A percentile compares a stretch with the other conserved stretches of the same genome.
phyloP scores from a whole-genome alignment of 2,329 filamentous ascomycete species.

The Beauveria pseudobassiana region DNA sequence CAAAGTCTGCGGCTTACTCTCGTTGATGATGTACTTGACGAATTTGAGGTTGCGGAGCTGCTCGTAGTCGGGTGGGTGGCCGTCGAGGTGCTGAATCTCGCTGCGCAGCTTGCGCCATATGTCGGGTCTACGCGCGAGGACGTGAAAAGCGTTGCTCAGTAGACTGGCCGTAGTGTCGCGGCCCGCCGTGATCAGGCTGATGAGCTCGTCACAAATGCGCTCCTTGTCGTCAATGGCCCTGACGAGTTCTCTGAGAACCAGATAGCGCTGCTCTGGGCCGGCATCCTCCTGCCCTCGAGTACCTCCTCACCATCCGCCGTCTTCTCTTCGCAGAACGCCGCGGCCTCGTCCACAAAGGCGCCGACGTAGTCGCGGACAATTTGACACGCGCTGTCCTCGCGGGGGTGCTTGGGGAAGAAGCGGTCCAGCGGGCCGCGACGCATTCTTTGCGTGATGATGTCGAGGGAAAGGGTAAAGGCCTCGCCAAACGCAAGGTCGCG shows the following conservation, averaged over 20 bases:
- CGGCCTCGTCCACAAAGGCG: background rate
- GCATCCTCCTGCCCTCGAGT: background rate
- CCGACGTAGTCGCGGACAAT: background rate
- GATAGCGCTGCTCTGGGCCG: background rate
- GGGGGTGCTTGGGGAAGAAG: background rate
- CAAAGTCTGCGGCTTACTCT: background rate
- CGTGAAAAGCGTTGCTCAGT: constrained; percentile 17
- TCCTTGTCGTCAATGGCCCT: constrained; percentile 11
- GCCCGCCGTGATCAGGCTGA: constrained; percentile 17
- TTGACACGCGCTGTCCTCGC: background rate
- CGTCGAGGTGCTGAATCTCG: background rate
- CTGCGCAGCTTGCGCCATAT: constrained; percentile 8
- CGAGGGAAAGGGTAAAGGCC: background rate
- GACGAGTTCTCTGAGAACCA: constrained; percentile 15
- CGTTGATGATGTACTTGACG: constrained; percentile 1
- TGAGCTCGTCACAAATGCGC: constrained; percentile 13
- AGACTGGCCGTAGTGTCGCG: constrained; percentile 19
- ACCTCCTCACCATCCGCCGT: background rate
- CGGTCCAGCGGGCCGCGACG: background rate
- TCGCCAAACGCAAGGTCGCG: background rate
- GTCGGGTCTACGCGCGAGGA: constrained; percentile 12
- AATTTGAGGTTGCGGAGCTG: background rate
- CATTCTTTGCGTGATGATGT: background rate
- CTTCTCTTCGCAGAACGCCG: background rate
- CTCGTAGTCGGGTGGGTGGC: background rate